Base-by-base conservation (phyloP, 73 alveolate species). In the Paramecium sexaurelia region DNA sequence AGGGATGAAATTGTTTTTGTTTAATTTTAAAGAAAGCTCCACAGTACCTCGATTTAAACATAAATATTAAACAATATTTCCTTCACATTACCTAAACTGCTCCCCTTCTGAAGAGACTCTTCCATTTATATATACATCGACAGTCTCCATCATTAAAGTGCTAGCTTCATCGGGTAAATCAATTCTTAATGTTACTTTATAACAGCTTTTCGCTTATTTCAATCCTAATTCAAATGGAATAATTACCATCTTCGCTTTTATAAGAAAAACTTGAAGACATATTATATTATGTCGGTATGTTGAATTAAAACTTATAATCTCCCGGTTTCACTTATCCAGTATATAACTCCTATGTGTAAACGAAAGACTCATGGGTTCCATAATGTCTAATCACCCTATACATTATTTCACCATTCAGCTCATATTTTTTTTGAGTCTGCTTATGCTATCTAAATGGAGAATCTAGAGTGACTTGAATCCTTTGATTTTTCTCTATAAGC, bases 1-100 rank as follows among this genome's bases (percentile, higher is more conserved):
- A 7, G 90, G 90, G 11, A 78, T 78, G n/a, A 37, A 78, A 78
- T n/a, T 78, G 17, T 78, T 78, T 41, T 78, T 78, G 8, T 37
- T 41, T 78, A 78, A 11, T 26, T 26, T 78, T 5, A 78, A 24
- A 1, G 68, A 22, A 3, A 78, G 19, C 6, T 78, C 90, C 1
- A 78, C 90, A 5, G 90, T 78, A 17, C 90, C 90, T 78, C 90
- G 10, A 78, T 78, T 78, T 7, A 78, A 43, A 43, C 90, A 78
- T 20, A 78, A 26, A 43, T 15, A 78, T 78, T 78, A 45, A 41
- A 78, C 73, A 1, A 78, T 78, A 78, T 78, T 78, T 2, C 90
- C 90, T 41, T 78, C 90, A 78, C 68, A 22, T 41, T 37, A 40
- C 17, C 73, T 78, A 71, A 35, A 71, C 11, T 78, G 9, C 10